Conservation (phyloP, 2,329 filamentous ascomycete species). For the Botryotinia calthae region DNA sequence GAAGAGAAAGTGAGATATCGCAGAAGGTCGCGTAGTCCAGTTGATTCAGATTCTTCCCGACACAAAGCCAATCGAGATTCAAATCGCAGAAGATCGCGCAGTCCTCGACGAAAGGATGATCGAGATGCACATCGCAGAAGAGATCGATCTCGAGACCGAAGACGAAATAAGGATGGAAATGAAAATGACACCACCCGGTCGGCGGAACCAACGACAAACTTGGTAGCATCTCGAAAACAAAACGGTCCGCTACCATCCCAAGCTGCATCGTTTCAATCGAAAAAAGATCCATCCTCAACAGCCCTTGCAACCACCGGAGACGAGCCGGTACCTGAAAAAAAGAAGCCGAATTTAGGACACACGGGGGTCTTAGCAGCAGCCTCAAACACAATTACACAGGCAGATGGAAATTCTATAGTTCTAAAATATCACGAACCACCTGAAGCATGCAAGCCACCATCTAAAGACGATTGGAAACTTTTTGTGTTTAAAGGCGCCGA, state of each 20-base stretch:
- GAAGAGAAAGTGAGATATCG: slow-evolving; percentile 31
- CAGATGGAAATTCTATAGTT: slow-evolving; percentile 70
- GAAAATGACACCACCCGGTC: neutral
- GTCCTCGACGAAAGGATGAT: slow-evolving; percentile 24
- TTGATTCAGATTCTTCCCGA: slow-evolving; percentile 23
- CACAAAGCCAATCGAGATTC: slow-evolving; percentile 31
- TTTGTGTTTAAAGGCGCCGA: slow-evolving; percentile 88
- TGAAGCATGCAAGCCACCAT: slow-evolving; percentile 83
- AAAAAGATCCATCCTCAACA: slow-evolving; percentile 42
- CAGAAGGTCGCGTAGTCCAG: slow-evolving; percentile 36
- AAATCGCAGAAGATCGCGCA: slow-evolving; percentile 26
- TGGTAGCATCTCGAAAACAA: slow-evolving; percentile 29
- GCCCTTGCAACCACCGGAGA: slow-evolving; percentile 37
- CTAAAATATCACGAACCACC: slow-evolving; percentile 96
- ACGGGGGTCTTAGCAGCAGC: slow-evolving; percentile 84
- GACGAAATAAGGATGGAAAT: slow-evolving; percentile 25
- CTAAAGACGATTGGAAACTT: slow-evolving; percentile 78
- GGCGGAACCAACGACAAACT: neutral
- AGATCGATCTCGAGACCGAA: slow-evolving; percentile 32
- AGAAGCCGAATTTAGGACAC: slow-evolving; percentile 81
- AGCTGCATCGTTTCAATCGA: slow-evolving; percentile 57
- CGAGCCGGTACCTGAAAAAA: slow-evolving; percentile 60
- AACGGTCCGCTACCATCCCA: slow-evolving; percentile 59
- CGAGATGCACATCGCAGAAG: slow-evolving; percentile 31
- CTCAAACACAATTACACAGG: slow-evolving; percentile 73